Base-by-base conservation (phyloP, 192 early-diverging fungal genomes). In the Coemansia sp. region DNA sequence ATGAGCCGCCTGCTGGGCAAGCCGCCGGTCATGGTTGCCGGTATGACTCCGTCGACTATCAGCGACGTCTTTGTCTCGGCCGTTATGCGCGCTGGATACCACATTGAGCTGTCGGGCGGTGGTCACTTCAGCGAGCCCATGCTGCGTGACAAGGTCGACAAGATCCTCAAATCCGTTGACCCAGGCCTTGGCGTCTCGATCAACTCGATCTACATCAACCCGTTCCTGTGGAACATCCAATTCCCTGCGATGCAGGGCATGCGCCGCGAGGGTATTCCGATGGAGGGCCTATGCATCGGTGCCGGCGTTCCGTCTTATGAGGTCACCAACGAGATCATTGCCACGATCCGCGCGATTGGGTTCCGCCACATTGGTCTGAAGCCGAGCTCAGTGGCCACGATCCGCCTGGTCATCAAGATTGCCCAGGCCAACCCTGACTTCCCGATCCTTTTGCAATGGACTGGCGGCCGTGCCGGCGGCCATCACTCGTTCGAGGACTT, bases 401-500 rank as follows among this genome's bases (percentile, higher is more conserved):
- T 97, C 66, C 85, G 91, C 42, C 88, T 91, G 55, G 92, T 94
- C 21, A 85, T 95, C 64, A 72, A 87, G 46, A 97, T 97, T 79
- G 95, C 93, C 31, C 87, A 90, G 74, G 84, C 86, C 58, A 90
- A 94, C 75, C 92, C 94, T 10, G 87, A 89, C 52, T 93, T 95
- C 86, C 91, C 95, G 20, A 86, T 97, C 42, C 85, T 97, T 52
- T 81, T 97, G 63, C 93, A 97, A 76, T 97, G 95, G 95, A 97
- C 95, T 33, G 94, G 95, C 80, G 95, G 95, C 42, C 90, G 95
- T 75, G 95, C 89, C 31, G 95, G 95, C 72, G 95, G 95, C 20
- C 95, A 97, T 79, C 95, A 97, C 88, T 92, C 90, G 67, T 97
- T 93, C 59, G 95, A 97, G 82, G 95, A 97, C 78, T 91, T 95